These are phyloP conservation scores for Cadophora sp. DNA, from an alignment of 2,329 filamentous ascomycete genomes.

Conservation along the genomic window DNA sequence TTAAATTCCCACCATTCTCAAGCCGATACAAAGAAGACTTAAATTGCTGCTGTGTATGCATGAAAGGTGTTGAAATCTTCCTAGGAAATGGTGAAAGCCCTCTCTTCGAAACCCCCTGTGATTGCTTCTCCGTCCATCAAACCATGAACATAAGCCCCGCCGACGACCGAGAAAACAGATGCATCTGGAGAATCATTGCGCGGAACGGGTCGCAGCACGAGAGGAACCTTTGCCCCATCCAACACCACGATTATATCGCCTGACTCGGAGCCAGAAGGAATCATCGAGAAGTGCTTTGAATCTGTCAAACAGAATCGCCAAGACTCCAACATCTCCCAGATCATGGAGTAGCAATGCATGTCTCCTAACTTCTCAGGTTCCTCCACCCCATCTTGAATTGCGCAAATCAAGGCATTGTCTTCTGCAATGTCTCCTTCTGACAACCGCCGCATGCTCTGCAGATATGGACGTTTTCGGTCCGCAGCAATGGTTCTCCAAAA, in stretches of 20 bases:
- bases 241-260: constrained; percentile 2
- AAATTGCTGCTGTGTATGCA: too few species aligned
- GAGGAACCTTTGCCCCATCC: constrained; percentile 6
- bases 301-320: constrained; percentile 1
- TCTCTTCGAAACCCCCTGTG: neutral
- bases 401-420: neutral
- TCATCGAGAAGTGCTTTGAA: constrained; percentile 7
- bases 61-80: too few species aligned
- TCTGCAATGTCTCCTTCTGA: neutral
- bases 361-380: neutral
- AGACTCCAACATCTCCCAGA: neutral
- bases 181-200: neutral
- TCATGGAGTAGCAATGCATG: neutral
- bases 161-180: neutral
- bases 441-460: neutral
- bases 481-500: constrained; percentile 1
- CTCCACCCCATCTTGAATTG: neutral
- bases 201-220: neutral
- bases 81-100: constrained; percentile 1
- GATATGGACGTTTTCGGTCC: neutral
- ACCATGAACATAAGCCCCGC: constrained; percentile 1
- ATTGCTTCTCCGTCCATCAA: constrained; percentile 14
- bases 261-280: neutral
- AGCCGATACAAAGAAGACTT: too few species aligned
- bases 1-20: too few species aligned